Evolutionary conservation across 129 eudicot species (phyloP).

Genomic region (Helianthus annuus): DNA sequence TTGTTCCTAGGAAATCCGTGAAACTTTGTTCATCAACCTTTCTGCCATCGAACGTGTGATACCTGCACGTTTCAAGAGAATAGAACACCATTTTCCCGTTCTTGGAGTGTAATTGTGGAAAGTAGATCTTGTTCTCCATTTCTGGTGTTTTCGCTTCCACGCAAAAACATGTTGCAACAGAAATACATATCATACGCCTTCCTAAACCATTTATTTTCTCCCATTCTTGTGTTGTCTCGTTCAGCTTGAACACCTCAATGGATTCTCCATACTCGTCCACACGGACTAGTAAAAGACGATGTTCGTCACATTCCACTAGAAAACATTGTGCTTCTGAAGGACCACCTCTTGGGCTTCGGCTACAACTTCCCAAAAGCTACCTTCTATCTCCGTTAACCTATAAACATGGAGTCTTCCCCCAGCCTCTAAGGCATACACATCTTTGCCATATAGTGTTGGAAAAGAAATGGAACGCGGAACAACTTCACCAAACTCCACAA

Average conservation of each 20-base stretch:
- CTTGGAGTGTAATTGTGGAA: too few species aligned
- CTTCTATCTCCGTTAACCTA: too few species aligned
- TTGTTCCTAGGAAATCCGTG: background rate
- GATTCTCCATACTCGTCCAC: slow-evolving; percentile 4
- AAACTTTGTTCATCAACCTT: too few species aligned
- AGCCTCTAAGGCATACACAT: slow-evolving; percentile 1
- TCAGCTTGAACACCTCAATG: slow-evolving; percentile 23
- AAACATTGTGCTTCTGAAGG: background rate
- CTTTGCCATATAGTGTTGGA: background rate
- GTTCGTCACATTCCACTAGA: background rate
- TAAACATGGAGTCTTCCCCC: slow-evolving; percentile 1
- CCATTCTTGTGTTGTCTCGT: background rate
- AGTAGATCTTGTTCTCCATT: slow-evolving; percentile 28
- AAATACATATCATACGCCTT: slow-evolving; percentile 15
- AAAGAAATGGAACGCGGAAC: background rate
- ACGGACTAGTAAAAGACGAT: background rate
- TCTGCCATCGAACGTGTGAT: too few species aligned
- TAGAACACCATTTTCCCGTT: too few species aligned
- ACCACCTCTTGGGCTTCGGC: background rate
- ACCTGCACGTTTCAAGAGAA: too few species aligned
- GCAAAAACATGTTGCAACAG: background rate
- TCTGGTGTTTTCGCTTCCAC: background rate
- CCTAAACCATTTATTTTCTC: slow-evolving; percentile 4
- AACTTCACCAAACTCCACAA: background rate
- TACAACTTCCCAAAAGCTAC: background rate